Base-by-base conservation (phyloP, 164 flowering plant genomes). In the Saururus chinensis region DNA sequence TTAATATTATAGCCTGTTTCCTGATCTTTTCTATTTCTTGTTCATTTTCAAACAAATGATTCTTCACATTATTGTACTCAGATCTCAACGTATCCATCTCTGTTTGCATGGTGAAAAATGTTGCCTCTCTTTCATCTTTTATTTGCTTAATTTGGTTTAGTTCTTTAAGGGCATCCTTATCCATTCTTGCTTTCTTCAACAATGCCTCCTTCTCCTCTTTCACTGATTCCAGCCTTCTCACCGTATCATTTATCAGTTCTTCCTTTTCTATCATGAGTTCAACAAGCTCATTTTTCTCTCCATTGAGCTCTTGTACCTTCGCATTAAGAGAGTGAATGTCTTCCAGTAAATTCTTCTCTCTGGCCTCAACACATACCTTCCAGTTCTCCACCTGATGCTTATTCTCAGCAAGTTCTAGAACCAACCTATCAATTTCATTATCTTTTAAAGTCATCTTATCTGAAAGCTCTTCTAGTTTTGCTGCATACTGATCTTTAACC, bases 1-100 rank as follows among this genome's bases (percentile, higher is more conserved):
- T 82, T 24, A 86, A 57, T 20, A 76, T 77, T 55, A 70, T 57
- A 11, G 81, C 73, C 70, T 87, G 82, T 76, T 80, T 80, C 66
- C 76, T 75, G 24, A 84, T 75, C 65, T 80, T 81, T 66, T 84
- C 90, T 65, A 82, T 91, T 77, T 88, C 96, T 26, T 61, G 41
- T 74, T 85, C 90, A 61, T 77, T 75, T 68, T 82, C 85, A 57
- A 52, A 66, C 60, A 68, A 65, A 53, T 79, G 57, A 52, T 74
- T 57, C 69, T 81, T 84, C 75, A 89, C 56, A 51, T 80, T 76
- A 64, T 76, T 64, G 63, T 70, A 81, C 71, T 80, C 80, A 64
- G 71, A 59, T 70, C 64, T 74, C 45, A 79, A 80, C 17, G 61
- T 56, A 63, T 77, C 85, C 64, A 82, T 25, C 68, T 93, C 86